Evolutionary conservation across 2,329 filamentous ascomycete species (phyloP), one percentile per base, ranked within the genome.

Genomic region (Alternaria gaisen): DNA sequence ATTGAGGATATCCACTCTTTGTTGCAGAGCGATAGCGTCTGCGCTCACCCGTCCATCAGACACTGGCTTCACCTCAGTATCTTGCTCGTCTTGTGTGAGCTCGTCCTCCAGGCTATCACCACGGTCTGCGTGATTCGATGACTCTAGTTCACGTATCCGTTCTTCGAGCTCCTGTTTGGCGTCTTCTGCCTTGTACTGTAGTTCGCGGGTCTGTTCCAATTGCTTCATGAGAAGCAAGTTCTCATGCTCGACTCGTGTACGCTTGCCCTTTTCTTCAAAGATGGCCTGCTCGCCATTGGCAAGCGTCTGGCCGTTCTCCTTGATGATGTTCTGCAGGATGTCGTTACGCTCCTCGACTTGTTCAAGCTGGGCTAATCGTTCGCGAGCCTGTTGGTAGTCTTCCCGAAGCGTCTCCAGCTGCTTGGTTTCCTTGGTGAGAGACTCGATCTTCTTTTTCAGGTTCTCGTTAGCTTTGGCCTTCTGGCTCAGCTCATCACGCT

Each of bases 391-490:
- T 60, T 82, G 80, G 30, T 84, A 74, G 57, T 84, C 82, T 64
- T 82, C 79, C 9, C 80, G 77, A 1, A 84, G 68, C 4, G 75
- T 71, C 20, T 80, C 78, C 26, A 81, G 75, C 11, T 74, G 75
- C 58, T 81, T 82, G 20, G 82, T 81, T 59, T 83, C 80, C 52
- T 84, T 82, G 42, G 83, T 81, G 42, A 85, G 69, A 4, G 80
- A 75, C 61, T 84, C 81, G 30, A 85, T 84, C 74, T 85, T 85
- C 77, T 84, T 84, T 69, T 82, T 83, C 22, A 85, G 78, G 58
- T 85, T 85, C 66, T 85, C 83, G 58, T 83, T 84, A 22, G 82
- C 82, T 60, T 83, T 83, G 26, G 81, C 77, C 61, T 82, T 83
- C 60, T 83, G 81, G 32, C 72, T 76, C 22, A 84, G 73, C 53